Conservation (phyloP, 2,329 filamentous ascomycete genomes). For the Colletotrichum eremochloae region DNA sequence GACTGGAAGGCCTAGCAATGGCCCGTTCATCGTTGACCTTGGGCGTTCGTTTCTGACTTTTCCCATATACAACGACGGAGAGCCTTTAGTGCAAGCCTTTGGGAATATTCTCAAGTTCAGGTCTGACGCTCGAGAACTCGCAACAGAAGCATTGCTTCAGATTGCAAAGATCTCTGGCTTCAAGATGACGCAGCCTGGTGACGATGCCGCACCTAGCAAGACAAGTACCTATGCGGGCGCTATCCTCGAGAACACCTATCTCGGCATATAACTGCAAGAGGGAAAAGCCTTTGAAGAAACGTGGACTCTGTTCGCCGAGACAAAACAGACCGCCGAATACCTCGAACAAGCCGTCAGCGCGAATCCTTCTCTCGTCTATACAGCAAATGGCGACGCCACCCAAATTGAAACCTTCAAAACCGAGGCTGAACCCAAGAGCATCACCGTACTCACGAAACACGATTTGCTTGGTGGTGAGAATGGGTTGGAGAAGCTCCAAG, state of each 20-base stretch:
- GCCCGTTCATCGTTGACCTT: slow-evolving; percentile 47
- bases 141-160: slow-evolving; percentile 46
- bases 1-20: slow-evolving; percentile 33
- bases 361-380: slow-evolving; percentile 47
- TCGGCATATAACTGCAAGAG: slow-evolving; percentile 50
- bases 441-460: slow-evolving; percentile 49
- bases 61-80: slow-evolving; percentile 52
- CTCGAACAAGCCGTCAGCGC: slow-evolving; percentile 45
- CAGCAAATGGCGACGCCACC: slow-evolving; percentile 48
- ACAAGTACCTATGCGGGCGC: not conserved
- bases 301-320: slow-evolving; percentile 48
- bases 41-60: slow-evolving; percentile 55
- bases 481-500: slow-evolving; percentile 45
- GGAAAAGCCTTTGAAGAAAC: slow-evolving; percentile 48
- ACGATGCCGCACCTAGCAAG: not conserved
- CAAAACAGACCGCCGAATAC: slow-evolving; percentile 49
- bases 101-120: slow-evolving; percentile 51
- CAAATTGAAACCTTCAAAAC: slow-evolving; percentile 41
- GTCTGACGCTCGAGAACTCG: slow-evolving; percentile 48
- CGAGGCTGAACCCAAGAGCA: slow-evolving; percentile 31
- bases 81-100: slow-evolving; percentile 49
- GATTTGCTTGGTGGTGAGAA: slow-evolving; percentile 45
- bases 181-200: slow-evolving; percentile 43
- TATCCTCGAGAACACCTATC: slow-evolving; percentile 46
- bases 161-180: slow-evolving; percentile 42